Conservation (phyloP, 805 yeast genomes). For the Kuraishia hungarica region DNA sequence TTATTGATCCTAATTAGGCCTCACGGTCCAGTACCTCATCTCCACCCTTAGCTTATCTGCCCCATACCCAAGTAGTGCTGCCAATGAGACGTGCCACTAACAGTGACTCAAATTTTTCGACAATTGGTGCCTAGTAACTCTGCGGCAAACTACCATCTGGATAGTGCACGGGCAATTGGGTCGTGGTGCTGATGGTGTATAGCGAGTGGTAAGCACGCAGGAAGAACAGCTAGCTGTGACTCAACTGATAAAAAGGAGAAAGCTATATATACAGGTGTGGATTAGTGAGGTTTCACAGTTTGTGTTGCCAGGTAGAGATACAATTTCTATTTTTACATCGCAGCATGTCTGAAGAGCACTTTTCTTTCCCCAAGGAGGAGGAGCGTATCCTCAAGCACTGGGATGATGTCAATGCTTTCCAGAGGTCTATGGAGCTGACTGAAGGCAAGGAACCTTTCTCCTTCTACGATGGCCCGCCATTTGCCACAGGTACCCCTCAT, state of each 20-base stretch:
- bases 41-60: background rate
- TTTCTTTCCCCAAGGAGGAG: slow-evolving; percentile 86
- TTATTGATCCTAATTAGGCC: background rate
- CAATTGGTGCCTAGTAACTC: background rate
- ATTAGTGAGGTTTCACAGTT: background rate
- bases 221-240: background rate
- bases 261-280: too few relatives aligned
- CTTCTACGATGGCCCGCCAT: slow-evolving; percentile 98
- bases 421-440: slow-evolving; percentile 72
- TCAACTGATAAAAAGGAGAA: background rate
- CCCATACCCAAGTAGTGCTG: background rate
- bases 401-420: slow-evolving; percentile 94
- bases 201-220: background rate
- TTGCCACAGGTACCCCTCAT: slow-evolving; percentile 99
- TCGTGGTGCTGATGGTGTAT: background rate
- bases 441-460: slow-evolving; percentile 83
- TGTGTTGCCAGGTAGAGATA: background rate
- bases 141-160: background rate
- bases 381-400: slow-evolving; percentile 72
- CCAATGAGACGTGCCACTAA: background rate
- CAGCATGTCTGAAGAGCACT: slow-evolving; percentile 27
- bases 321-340: background rate
- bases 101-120: background rate
- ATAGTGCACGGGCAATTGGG: background rate
- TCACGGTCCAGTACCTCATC: background rate